These are phyloP conservation scores for Boletus vinaceobasis DNA, from an alignment of 768 basidiomycete species.

Conservation along the genomic window DNA sequence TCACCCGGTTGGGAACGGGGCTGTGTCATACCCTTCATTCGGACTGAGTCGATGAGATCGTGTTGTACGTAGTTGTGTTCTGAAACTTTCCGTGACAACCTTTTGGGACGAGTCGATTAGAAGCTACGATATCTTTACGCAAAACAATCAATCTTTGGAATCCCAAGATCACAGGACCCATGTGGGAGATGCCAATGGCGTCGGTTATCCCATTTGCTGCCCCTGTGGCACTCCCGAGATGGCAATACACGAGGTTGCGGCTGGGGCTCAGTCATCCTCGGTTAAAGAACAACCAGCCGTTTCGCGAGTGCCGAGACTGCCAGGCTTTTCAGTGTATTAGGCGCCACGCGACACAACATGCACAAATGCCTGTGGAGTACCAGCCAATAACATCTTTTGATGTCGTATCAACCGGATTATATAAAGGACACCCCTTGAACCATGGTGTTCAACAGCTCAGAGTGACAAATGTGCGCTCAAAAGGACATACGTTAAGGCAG, in stretches of 20 bases:
- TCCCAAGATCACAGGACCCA: neutral
- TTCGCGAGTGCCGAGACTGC: neutral
- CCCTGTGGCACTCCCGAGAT: neutral
- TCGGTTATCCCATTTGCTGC: neutral
- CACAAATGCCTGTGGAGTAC: no score
- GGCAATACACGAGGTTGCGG: neutral
- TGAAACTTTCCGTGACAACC: neutral
- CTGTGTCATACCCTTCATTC: neutral
- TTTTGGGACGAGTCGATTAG: neutral
- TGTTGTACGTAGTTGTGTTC: neutral
- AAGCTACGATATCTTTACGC: neutral
- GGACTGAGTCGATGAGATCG: neutral
- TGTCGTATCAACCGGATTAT: neutral
- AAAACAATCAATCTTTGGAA: neutral
- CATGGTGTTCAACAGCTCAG: neutral
- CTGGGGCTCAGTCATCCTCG: neutral
- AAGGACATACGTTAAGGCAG: neutral
- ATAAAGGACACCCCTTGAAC: neutral
- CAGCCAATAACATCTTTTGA: neutral
- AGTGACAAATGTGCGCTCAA: neutral
- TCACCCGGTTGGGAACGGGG: neutral
- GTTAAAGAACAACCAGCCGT: neutral
- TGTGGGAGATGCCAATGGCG: neutral
- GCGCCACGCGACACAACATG: neutral
- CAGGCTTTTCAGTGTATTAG: constrained; percentile 5